A percentile compares a stretch with the other conserved stretches of the same genome.
Conservation (phyloP, 2,329 filamentous ascomycete species). For the Arthrinium phaeospermum region DNA sequence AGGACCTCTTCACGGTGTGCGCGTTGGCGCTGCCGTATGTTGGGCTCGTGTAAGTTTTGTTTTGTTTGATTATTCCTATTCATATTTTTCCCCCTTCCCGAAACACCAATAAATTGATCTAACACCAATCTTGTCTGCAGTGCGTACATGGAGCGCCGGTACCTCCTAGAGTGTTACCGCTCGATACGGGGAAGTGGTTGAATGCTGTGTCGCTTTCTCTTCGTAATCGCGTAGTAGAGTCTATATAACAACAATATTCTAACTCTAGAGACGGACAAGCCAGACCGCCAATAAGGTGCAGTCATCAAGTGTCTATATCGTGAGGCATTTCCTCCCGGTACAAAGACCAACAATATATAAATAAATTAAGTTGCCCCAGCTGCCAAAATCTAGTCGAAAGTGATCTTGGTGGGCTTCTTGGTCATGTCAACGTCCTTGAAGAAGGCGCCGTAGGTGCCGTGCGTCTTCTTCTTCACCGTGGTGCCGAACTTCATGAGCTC, state of each 20-base stretch:
- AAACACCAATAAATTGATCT: slow-evolving; percentile 29
- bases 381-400: slow-evolving; percentile 66
- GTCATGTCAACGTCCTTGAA: slow-evolving; percentile 88
- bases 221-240: neutral
- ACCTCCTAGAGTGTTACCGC: slow-evolving; percentile 57
- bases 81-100: neutral
- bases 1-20: slow-evolving; percentile 54
- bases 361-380: neutral
- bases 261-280: neutral
- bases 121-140: slow-evolving; percentile 45
- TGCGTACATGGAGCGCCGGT: slow-evolving; percentile 58
- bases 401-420: slow-evolving; percentile 89
- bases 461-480: slow-evolving; percentile 98
- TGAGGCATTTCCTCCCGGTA: neutral
- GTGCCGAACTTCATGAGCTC: slow-evolving; percentile 94
- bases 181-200: slow-evolving; percentile 44
- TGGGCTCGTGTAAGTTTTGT: slow-evolving; percentile 62
- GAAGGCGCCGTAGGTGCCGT: slow-evolving; percentile 93
- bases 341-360: neutral
- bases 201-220: neutral
- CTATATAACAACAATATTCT: slow-evolving; percentile 10
- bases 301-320: neutral
- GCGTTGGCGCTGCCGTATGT: slow-evolving; percentile 58
- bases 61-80: slow-evolving; percentile 24
- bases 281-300: neutral